Base-by-base conservation (phyloP, 345 rosid species). In the Mangifera indica region DNA sequence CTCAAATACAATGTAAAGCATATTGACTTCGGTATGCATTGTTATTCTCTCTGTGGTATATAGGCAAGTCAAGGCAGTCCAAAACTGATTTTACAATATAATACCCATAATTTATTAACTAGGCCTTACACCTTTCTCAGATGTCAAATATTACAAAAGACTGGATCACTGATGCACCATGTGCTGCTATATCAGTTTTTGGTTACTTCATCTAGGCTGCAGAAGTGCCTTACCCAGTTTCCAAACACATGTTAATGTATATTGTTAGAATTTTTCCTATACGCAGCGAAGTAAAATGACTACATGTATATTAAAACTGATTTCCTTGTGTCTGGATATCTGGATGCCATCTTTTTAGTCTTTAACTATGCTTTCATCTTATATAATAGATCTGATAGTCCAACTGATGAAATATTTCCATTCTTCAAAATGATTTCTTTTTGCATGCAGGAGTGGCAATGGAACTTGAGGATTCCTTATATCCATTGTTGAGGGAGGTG, bases 401-500 rank as follows among this genome's bases (percentile, higher is more conserved):
- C 11, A 12, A 53, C 12, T 57, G 22, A 60, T 48, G 15, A 18
- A 10, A 21, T 66, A 7, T 49, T 25, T 15, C 14, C 44, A 44
- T 44, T 71, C 48, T 54, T 72, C 49, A 70, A 70, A 76, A 22
- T 65, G 20, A 54, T 51, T n/a, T 44, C 20, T 55, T 64, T 37
- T 8, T 76, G 67, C 34, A 3, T 78, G 71, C 78, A 91, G 97
- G 97, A 76, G 99, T 95, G 55, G 99, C 99, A 20, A 95, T 95
- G 99, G 99, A 95, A 24, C 90, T 95, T 48, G 99, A 95, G 87
- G 99, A 95, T 85, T 95, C 96, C 2, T 83, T 95, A 85, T 95
- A 80, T 76, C 99, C 99, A 5, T 74, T 95, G 80, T 78, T 95
- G 88, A 89, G 97, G 82, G 97, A 95, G 80, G 99, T 95, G 74